Evolutionary conservation across 768 basidiomycete species (phyloP).

Genomic region (Termitomyces sp.): DNA sequence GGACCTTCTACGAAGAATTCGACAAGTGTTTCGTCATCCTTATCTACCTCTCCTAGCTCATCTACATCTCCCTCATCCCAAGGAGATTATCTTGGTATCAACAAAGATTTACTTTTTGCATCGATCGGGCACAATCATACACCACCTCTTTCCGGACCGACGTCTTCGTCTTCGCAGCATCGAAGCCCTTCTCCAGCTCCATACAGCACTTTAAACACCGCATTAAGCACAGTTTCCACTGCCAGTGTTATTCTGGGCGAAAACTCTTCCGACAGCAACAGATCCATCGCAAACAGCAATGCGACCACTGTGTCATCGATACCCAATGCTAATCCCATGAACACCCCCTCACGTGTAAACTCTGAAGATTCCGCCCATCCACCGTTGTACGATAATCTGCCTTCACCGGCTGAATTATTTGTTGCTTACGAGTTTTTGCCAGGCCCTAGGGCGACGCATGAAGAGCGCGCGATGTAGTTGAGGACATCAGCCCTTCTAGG

Average conservation of each 20-base stretch:
- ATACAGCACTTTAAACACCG: conserved; percentile 40
- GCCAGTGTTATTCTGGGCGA: conserved; percentile 35
- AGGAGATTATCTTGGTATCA: conserved; percentile 15
- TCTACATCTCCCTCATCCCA: conserved; percentile 20
- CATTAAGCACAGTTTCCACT: conserved; percentile 39
- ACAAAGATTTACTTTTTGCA: conserved; percentile 22
- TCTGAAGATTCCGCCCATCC: conserved; percentile 14
- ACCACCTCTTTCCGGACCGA: conserved; percentile 22
- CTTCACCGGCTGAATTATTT: conserved; percentile 40
- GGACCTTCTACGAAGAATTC: conserved; percentile 28
- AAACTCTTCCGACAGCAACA: conserved; percentile 5
- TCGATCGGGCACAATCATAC: conserved; percentile 34
- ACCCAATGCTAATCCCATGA: conserved; percentile 14
- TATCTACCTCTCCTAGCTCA: conserved; percentile 17
- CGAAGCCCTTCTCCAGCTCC: conserved; percentile 34
- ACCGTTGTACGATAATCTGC: conserved; percentile 34
- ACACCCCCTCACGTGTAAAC: conserved; percentile 4
- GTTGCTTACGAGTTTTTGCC: conserved; percentile 34
- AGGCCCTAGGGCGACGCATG: conserved; percentile 18
- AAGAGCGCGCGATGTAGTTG: conserved; percentile 13
- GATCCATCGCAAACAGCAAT: conserved; percentile 10
- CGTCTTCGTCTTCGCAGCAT: conserved; percentile 25
- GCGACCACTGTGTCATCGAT: conserved; percentile 11
- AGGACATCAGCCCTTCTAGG: conserved; percentile 12
- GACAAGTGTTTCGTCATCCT: conserved; percentile 15